These are phyloP conservation scores for Chaetomiaceae sp. DNA, from an alignment of 2,329 filamentous ascomycete genomes.

Conservation along the genomic window DNA sequence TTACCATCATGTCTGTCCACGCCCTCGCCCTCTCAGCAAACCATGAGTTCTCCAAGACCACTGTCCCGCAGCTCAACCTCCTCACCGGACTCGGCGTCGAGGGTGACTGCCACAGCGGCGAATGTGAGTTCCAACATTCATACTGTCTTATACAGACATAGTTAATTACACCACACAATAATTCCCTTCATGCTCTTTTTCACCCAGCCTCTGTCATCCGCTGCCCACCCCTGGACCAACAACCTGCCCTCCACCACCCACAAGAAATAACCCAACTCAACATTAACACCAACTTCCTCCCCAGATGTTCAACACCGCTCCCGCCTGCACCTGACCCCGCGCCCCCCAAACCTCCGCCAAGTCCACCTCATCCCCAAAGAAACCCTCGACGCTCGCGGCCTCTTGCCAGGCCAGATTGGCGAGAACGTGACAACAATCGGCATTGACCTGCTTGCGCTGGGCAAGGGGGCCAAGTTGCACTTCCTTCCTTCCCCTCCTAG, in stretches of 20 bases:
- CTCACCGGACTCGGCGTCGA: neutral
- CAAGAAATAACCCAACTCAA: neutral
- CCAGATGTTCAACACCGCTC: conserved; percentile 3
- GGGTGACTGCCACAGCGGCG: conserved; percentile 6
- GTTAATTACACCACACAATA: too few relatives aligned
- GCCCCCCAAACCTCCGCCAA: conserved; percentile 5
- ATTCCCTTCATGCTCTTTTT: too few relatives aligned
- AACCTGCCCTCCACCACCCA: too few relatives aligned
- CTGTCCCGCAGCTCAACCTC: neutral
- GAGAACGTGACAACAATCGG: conserved; percentile 4
- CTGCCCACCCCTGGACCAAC: too few relatives aligned
- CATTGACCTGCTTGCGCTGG: neutral
- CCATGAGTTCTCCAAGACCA: neutral
- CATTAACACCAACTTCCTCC: too few relatives aligned
- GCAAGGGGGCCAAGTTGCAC: neutral
- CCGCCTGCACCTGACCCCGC: neutral
- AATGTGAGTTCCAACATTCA: too few relatives aligned
- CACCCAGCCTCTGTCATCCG: too few relatives aligned
- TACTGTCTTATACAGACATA: too few relatives aligned
- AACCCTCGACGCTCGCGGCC: neutral
- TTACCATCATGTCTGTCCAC: conserved; percentile 1
- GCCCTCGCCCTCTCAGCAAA: neutral
- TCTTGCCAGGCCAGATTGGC: neutral
- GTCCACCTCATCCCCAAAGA: conserved; percentile 6
- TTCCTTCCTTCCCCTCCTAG: neutral